A percentile compares a stretch with the other conserved stretches of the same genome.
Conservation (phyloP, 2,329 filamentous ascomycete genomes). For the Pezicula radicicola region DNA sequence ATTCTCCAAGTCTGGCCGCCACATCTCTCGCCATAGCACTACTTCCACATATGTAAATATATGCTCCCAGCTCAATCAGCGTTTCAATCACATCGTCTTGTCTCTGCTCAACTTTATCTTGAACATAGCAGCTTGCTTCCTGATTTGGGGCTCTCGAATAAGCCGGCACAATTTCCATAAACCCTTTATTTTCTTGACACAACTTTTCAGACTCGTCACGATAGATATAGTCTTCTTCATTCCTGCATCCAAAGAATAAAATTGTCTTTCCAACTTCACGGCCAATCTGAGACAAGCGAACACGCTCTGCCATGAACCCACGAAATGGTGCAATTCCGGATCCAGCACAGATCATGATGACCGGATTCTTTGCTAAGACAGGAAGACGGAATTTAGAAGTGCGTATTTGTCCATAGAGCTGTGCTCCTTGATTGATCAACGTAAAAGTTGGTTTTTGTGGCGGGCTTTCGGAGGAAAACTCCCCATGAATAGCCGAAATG, state of each 20-base stretch:
- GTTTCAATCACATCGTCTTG: slow-evolving; percentile 21
- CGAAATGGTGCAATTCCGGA: slow-evolving; percentile 94
- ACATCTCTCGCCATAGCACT: slow-evolving; percentile 41
- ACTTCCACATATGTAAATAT: slow-evolving; percentile 37
- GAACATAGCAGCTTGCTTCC: slow-evolving; percentile 29
- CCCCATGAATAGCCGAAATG: not conserved
- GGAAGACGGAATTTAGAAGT: slow-evolving; percentile 94
- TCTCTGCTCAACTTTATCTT: slow-evolving; percentile 31
- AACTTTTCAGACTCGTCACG: slow-evolving; percentile 59
- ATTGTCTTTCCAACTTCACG: slow-evolving; percentile 79
- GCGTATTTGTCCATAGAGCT: slow-evolving; percentile 34
- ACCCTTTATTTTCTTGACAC: slow-evolving; percentile 20
- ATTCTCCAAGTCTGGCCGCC: slow-evolving; percentile 33
- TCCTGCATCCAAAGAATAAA: slow-evolving; percentile 91
- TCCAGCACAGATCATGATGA: slow-evolving; percentile 92
- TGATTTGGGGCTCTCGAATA: slow-evolving; percentile 21
- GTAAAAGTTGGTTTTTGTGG: not conserved
- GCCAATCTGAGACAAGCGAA: slow-evolving; percentile 72
- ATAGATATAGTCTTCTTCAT: slow-evolving; percentile 86
- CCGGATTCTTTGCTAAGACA: slow-evolving; percentile 83
- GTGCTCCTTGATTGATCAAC: slow-evolving; percentile 13
- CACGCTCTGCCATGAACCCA: slow-evolving; percentile 87
- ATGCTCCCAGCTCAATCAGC: slow-evolving; percentile 27
- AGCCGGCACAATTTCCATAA: slow-evolving; percentile 23
- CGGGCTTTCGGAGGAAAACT: not conserved